phyloP scores from a whole-genome alignment of 2,329 filamentous ascomycete species.

The Nemania serpens region DNA sequence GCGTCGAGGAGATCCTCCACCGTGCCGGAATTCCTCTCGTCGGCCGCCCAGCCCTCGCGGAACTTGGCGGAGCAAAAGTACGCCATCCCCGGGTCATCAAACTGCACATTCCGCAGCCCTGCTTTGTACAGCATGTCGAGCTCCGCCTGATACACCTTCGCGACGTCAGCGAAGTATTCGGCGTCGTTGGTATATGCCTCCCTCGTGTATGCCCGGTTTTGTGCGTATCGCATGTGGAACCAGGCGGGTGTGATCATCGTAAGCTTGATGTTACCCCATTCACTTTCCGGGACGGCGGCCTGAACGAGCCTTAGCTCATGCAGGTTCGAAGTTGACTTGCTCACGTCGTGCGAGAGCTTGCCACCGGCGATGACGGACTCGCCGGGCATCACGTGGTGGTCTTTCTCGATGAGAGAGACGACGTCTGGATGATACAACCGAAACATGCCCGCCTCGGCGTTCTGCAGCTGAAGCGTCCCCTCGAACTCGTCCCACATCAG shows the following conservation, averaged over 20 bases:
- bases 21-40: constrained; percentile 68
- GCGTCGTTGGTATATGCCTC: constrained; percentile 61
- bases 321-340: constrained; percentile 52
- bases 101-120: constrained; percentile 68
- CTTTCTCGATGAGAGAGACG: constrained; percentile 57
- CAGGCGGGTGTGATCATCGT: constrained; percentile 60
- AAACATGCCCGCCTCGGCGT: constrained; percentile 57
- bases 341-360: constrained; percentile 52
- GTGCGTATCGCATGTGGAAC: constrained; percentile 63
- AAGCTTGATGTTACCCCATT: constrained; percentile 58
- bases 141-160: constrained; percentile 68
- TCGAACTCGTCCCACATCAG: constrained; percentile 60
- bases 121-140: constrained; percentile 64
- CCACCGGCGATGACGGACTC: constrained; percentile 58
- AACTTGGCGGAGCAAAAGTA: constrained; percentile 78
- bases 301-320: constrained; percentile 56
- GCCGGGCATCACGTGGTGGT: constrained; percentile 59
- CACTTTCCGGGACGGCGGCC: constrained; percentile 49
- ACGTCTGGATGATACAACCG: constrained; percentile 61
- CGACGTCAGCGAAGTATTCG: constrained; percentile 69
- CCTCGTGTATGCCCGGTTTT: constrained; percentile 59
- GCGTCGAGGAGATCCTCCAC: constrained; percentile 74
- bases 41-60: constrained; percentile 70
- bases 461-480: constrained; percentile 53
- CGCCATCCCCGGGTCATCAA: constrained; percentile 69